Percentiles rank a stretch among this genome's conserved stretches.
phyloP scores from a whole-genome alignment of 345 rosid species.

The Leavenworthia alabamica region DNA sequence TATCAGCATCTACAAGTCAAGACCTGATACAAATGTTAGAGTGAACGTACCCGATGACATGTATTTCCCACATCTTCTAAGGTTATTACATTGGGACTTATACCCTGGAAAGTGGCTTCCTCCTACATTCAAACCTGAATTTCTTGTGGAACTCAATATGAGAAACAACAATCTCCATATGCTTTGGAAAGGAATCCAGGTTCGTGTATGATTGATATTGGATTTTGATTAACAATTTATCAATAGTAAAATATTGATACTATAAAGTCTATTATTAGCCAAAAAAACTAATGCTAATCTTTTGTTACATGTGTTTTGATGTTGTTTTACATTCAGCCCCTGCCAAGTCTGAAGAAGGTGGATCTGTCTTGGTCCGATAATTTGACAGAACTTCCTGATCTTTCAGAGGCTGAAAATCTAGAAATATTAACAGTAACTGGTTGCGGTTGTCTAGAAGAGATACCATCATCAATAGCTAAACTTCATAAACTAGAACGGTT shows the following conservation, averaged over 20 bases:
- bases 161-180: background rate
- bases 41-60: background rate
- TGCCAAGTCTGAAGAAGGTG: background rate
- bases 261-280: no score
- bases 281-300: no score
- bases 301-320: no score
- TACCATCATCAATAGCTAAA: background rate
- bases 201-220: no score
- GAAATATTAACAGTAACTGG: background rate
- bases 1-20: background rate
- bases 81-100: conserved; percentile 12
- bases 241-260: no score
- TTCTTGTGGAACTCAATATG: conserved; percentile 17
- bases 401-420: background rate
- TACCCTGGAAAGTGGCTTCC: conserved; percentile 20
- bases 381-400: background rate
- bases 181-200: background rate
- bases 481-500: background rate
- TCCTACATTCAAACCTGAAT: background rate
- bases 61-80: conserved; percentile 1
- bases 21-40: background rate
- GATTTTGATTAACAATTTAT: no score
- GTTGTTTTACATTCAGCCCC: background rate
- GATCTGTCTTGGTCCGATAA: accelerated
- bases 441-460: background rate